Base-by-base conservation (phyloP, 306 rosid species). In the Benincasa hispida region DNA sequence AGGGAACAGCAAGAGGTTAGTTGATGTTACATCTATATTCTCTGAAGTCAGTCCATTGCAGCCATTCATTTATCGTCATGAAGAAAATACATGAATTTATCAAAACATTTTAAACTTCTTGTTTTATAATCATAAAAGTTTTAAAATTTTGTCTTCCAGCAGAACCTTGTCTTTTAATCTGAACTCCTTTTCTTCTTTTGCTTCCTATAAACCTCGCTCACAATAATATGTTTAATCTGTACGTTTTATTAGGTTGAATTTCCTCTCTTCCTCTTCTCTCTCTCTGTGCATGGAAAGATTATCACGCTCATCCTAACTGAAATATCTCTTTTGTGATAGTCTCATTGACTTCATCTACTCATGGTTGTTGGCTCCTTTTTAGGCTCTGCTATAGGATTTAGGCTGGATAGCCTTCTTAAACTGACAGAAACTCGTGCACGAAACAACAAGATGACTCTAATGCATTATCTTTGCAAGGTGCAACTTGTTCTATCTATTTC, bases 381-480 rank as follows among this genome's bases (percentile, higher is more conserved):
- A 92, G 96, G 97, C 41, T 87, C 93, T 60, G 97, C 97, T 74
- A 84, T 92, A 63, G 97, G 97, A 80, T 92, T 90, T 79, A 86
- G 85, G 83, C 81, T 92, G 86, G 97, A 92, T 80, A 92, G 93
- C 83, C 97, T 92, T 82, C 96, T 92, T 69, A 92, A 92, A 87
- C 92, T 92, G 67, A 85, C 90, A 0, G 96, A 90, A 54, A 92
- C 92, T 37, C 93, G 97, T 1, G 97, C 93, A 66, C 78, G 91
- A 82, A 90, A 90, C 88, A 86, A 86, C 56, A 92, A 88, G 88
- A 88, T 86, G 93, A 92, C 97, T 77, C 91, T 92, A 74, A 92
- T 90, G 92, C 92, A 92, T 82, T 92, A 92, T 85, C 96, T 92
- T 84, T 92, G 93, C 80, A 92, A 92, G 97, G 97, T 93, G 86